phyloP scores from a whole-genome alignment of 208 protist genomes.

The Crithidia mellificae region DNA sequence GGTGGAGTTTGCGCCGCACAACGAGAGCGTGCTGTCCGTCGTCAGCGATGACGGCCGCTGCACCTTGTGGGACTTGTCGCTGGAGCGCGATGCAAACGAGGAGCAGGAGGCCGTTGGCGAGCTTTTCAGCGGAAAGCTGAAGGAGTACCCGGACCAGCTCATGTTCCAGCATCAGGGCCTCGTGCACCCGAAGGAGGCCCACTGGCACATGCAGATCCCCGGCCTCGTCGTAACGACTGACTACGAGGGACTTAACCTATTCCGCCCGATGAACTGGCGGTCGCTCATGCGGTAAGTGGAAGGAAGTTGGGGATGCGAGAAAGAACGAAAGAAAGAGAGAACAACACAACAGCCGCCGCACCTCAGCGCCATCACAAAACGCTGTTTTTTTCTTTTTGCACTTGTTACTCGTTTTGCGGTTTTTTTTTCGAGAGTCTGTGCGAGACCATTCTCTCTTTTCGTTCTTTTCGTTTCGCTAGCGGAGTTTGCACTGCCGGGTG shows the following conservation, averaged over 20 bases:
- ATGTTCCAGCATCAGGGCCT: slow-evolving; percentile 98
- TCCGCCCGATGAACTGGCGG: slow-evolving; percentile 95
- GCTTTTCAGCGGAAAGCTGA: slow-evolving; percentile 73
- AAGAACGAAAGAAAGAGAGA: not conserved
- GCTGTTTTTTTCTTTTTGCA: too few relatives aligned
- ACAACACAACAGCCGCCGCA: too few relatives aligned
- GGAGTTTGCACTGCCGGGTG: not conserved
- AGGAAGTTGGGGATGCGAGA: slow-evolving; percentile 1
- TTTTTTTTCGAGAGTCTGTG: too few relatives aligned
- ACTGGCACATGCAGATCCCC: slow-evolving; percentile 97
- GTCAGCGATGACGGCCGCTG: slow-evolving; percentile 93
- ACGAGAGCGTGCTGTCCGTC: slow-evolving; percentile 95
- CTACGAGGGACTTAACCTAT: slow-evolving; percentile 96
- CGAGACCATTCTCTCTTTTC: not conserved
- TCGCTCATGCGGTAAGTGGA: slow-evolving; percentile 78
- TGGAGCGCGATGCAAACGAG: slow-evolving; percentile 96
- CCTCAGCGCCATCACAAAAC: too few relatives aligned
- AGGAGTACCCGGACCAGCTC: slow-evolving; percentile 93
- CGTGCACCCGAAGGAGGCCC: slow-evolving; percentile 96
- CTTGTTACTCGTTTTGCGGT: too few relatives aligned
- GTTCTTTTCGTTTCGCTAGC: not conserved
- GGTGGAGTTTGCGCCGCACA: slow-evolving; percentile 96
- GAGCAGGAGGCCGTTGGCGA: slow-evolving; percentile 82
- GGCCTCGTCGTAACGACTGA: slow-evolving; percentile 96
- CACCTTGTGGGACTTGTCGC: slow-evolving; percentile 98